Percentiles rank a stretch among this genome's conserved stretches.
Conservation (phyloP, 2,329 filamentous ascomycete species). For the Pyricularia sp. region DNA sequence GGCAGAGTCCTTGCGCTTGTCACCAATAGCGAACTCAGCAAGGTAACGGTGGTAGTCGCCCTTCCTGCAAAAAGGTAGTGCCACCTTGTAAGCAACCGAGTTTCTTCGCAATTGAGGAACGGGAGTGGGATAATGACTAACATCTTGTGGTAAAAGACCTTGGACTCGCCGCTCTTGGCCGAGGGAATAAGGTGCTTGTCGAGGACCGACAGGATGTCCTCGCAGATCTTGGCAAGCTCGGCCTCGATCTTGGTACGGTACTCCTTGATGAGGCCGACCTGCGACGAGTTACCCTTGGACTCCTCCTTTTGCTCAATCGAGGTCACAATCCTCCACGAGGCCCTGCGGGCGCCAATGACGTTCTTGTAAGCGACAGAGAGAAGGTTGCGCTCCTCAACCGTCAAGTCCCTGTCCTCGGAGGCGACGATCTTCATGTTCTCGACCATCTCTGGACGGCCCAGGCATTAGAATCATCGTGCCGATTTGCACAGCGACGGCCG, state of each 20-base stretch:
- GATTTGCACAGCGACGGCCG: background rate
- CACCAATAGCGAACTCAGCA: slow-evolving; percentile 89
- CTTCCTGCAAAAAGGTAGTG: slow-evolving; percentile 56
- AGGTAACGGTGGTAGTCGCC: slow-evolving; percentile 99
- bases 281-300: slow-evolving; percentile 91
- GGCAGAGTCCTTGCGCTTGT: slow-evolving; percentile 91
- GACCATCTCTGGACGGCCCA: slow-evolving; percentile 71
- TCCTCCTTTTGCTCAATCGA: slow-evolving; percentile 99
- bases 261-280: slow-evolving; percentile 89
- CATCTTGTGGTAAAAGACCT: slow-evolving; percentile 99
- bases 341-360: slow-evolving; percentile 92
- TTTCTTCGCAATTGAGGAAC: background rate
- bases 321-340: slow-evolving; percentile 96
- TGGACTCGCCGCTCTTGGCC: slow-evolving; percentile 91
- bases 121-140: slow-evolving; percentile 26
- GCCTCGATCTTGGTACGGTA: slow-evolving; percentile 98
- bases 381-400: slow-evolving; percentile 94
- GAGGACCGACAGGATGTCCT: slow-evolving; percentile 91
- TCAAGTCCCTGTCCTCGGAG: slow-evolving; percentile 72
- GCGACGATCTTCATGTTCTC: slow-evolving; percentile 99
- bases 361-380: slow-evolving; percentile 99
- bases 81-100: background rate
- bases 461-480: slow-evolving; percentile 9
- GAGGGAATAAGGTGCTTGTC: slow-evolving; percentile 91
- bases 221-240: slow-evolving; percentile 95